A percentile compares a stretch with the other conserved stretches of the same genome.
Evolutionary conservation across 2,329 filamentous ascomycete species (phyloP).

Genomic region (Diaporthe eres): DNA sequence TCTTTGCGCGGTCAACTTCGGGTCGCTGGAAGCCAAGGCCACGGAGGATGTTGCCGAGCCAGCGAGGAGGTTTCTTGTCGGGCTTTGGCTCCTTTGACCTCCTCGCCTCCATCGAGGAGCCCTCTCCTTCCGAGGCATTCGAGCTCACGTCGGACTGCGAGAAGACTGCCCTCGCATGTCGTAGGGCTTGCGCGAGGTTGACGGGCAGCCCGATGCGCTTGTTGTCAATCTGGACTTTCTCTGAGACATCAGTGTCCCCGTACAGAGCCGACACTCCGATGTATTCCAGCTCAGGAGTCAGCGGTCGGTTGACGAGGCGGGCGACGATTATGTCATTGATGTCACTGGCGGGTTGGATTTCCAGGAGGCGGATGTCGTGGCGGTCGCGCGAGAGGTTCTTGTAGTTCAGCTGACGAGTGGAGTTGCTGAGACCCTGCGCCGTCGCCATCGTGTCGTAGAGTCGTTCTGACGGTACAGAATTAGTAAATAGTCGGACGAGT

Average conservation of each 20-base stretch:
- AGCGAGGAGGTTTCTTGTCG: conserved; percentile 29
- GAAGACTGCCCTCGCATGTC: conserved; percentile 36
- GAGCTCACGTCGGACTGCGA: conserved; percentile 7
- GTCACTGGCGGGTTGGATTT: conserved; percentile 34
- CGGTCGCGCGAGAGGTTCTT: conserved; percentile 36
- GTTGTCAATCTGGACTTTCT: conserved; percentile 34
- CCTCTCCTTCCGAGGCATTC: conserved; percentile 3
- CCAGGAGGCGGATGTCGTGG: conserved; percentile 38
- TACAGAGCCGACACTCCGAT: conserved; percentile 37
- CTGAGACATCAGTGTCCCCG: conserved; percentile 29
- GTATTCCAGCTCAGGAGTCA: conserved; percentile 35
- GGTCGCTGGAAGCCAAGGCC: conserved; percentile 31
- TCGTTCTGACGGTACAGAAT: conserved; percentile 21
- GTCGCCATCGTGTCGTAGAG: conserved; percentile 26
- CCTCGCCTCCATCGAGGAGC: background rate
- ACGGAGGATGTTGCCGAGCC: conserved; percentile 32
- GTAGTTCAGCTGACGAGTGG: conserved; percentile 36
- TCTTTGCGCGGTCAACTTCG: conserved; percentile 8
- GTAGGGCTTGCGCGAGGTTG: conserved; percentile 30
- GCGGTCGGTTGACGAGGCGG: conserved; percentile 32
- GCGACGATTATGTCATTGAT: conserved; percentile 35
- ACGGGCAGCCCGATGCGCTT: conserved; percentile 22
- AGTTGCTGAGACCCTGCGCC: conserved; percentile 16
- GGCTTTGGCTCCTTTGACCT: background rate
- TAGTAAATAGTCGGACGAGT: conserved; percentile 21